Evolutionary conservation across 2,329 filamentous ascomycete species (phyloP).

Genomic region (Cercospora sp.): DNA sequence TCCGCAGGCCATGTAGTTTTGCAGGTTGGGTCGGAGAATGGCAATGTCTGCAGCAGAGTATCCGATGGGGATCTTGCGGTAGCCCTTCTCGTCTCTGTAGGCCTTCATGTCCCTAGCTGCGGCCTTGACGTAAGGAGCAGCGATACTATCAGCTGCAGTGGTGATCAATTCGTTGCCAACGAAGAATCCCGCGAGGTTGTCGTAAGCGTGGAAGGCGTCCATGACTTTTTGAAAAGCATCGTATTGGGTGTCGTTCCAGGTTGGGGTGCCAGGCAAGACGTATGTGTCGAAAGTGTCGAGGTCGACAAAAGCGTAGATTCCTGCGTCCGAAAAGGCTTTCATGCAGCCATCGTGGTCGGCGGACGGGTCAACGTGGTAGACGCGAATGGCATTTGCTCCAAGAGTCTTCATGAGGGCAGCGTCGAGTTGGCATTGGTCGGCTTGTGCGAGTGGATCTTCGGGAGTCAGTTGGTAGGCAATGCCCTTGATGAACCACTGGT

Average conservation of each 20-base stretch:
- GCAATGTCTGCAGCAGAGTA: constrained; percentile 87
- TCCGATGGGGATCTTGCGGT: constrained; percentile 78
- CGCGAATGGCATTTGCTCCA: constrained; percentile 79
- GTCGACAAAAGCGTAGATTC: constrained; percentile 83
- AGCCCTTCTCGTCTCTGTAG: constrained; percentile 72
- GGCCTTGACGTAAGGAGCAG: constrained; percentile 73
- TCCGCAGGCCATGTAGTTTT: constrained; percentile 78
- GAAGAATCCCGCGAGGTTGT: constrained; percentile 82
- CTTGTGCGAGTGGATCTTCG: constrained; percentile 74
- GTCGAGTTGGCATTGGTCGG: constrained; percentile 74
- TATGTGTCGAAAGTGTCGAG: constrained; percentile 73
- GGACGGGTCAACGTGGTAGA: constrained; percentile 78
- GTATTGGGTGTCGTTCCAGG: constrained; percentile 73
- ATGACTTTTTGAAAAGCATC: constrained; percentile 69
- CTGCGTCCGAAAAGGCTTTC: constrained; percentile 72
- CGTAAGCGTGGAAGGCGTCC: constrained; percentile 73
- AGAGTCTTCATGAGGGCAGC: constrained; percentile 74
- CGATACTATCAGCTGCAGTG: constrained; percentile 54
- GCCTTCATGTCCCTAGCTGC: constrained; percentile 75
- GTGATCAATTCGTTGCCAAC: constrained; percentile 85
- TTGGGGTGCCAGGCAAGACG: constrained; percentile 54
- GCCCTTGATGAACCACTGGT: constrained; percentile 77
- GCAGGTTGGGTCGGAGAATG: constrained; percentile 63
- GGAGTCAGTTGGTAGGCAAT: constrained; percentile 52
- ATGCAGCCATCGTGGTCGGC: constrained; percentile 78